phyloP scores from a whole-genome alignment of 2,329 filamentous ascomycete genomes.

The Aspergillus eucalypticola region DNA sequence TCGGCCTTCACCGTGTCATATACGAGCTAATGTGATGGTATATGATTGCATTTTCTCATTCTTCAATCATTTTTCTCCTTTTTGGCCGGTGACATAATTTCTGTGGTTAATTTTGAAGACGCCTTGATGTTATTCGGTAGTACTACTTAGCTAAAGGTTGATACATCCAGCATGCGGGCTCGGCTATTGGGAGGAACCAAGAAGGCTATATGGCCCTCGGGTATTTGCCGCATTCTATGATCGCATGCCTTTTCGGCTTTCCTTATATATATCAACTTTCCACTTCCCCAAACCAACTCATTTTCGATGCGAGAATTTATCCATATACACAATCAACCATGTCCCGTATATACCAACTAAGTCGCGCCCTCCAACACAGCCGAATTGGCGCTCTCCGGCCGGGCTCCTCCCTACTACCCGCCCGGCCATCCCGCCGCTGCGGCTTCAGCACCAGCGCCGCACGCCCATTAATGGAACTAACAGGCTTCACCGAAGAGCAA shows the following conservation, averaged over 20 bases:
- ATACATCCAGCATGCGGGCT: not conserved
- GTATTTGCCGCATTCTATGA: not conserved
- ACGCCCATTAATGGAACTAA: conserved; percentile 65
- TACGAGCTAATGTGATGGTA: not conserved
- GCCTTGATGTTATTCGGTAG: not conserved
- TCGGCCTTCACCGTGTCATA: conserved; percentile 31
- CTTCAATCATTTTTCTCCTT: not conserved
- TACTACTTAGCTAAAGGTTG: not conserved
- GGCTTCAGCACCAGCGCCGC: conserved; percentile 36
- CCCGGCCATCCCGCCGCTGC: not conserved
- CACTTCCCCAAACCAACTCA: not conserved
- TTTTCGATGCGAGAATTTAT: not conserved
- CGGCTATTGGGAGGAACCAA: not conserved
- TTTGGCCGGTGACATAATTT: not conserved
- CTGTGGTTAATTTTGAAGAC: not conserved
- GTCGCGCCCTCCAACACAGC: not conserved
- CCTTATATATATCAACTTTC: not conserved
- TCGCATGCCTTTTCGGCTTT: not conserved
- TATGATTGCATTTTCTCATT: not conserved
- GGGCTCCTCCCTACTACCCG: not conserved
- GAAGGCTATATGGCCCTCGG: not conserved
- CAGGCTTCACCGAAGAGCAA: conserved; percentile 72
- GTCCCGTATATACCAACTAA: conserved; percentile 6
- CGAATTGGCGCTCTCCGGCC: not conserved
- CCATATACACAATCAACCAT: not conserved